Conservation (phyloP, 192 early-diverging fungal genomes). For the Backusella mclennaniae region DNA sequence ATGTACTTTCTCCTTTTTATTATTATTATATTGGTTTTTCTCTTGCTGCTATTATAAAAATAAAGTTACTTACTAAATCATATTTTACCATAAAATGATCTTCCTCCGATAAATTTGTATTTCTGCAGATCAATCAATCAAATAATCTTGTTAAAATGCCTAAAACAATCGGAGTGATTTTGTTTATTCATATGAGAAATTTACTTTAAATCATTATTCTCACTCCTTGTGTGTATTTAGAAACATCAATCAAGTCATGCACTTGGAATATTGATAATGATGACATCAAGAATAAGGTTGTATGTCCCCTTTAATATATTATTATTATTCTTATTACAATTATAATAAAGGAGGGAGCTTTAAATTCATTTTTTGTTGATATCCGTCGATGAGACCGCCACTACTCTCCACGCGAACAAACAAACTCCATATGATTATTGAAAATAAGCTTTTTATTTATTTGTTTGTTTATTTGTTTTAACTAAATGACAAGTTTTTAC, state of each 20-base stretch:
- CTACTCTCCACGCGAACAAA: not conserved
- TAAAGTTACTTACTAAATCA: not conserved
- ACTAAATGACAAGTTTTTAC: not conserved
- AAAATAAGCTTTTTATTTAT: not conserved
- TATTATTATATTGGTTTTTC: not conserved
- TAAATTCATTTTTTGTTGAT: not conserved
- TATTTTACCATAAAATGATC: not conserved
- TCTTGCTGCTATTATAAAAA: not conserved
- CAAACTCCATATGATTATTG: not conserved
- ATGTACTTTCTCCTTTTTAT: slow-evolving; percentile 6
- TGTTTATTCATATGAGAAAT: not conserved
- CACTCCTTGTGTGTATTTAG: not conserved
- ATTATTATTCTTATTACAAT: no score
- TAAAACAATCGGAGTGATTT: not conserved
- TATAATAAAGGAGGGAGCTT: not conserved
- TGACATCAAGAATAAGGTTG: not conserved
- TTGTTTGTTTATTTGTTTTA: not conserved
- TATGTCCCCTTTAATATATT: not conserved
- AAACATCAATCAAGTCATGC: not conserved
- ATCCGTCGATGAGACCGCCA: not conserved
- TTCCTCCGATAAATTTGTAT: not conserved
- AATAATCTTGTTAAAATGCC: not conserved
- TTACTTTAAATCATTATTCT: not conserved
- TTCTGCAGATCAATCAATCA: not conserved
- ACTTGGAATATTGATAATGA: no score